Base-by-base conservation (phyloP, 768 basidiomycete species). In the Boletus bicolor region DNA sequence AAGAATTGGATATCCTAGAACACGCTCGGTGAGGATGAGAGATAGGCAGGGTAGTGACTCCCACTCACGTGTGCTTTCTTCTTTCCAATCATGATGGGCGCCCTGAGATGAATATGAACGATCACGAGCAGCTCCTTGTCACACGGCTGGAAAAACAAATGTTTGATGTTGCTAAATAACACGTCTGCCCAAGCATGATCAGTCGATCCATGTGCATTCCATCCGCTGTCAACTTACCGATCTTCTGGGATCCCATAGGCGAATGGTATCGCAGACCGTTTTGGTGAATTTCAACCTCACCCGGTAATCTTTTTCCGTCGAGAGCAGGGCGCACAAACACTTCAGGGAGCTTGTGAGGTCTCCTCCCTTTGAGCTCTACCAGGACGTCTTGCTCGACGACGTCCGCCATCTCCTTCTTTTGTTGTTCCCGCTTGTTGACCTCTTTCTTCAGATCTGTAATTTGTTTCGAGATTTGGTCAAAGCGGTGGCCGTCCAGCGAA, bases 81-180 rank as follows among this genome's bases (percentile, higher is more conserved):
- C 79, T 98, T 98, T 58, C 97, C 96, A 62, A 99, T 91, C 82
- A 98, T 96, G 70, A 99, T 98, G 0, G 97, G 97, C 1, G 93
- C 83, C 72, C 84, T 97, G 49, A 99, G 79, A 70, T 98, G 91
- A 49, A 97, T 74, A 69, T 99, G 97, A 34, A 97, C 84, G 58
- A 99, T 87, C 53, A 97, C 95, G 51, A 98, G 80, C 19, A 98
- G 77, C 71, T 99, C 97, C 61, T 92, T 86, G 60, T 99, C 97
- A 65, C 96, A 98, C 2, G 97, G 96, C 68, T 99, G 97, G 83
- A 99, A 98, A 76, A 98, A 97, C 10, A 98, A 79, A 73, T 99
- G 96, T 71, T 96, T 97, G 77, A 99, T 87, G 71, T 99, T 99
- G 75, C 84, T 87, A 77, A 98, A 99, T 10, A 98, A 77, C 12